Conservation (phyloP, 495 filamentous ascomycete species). For the Penicillium manginii region DNA sequence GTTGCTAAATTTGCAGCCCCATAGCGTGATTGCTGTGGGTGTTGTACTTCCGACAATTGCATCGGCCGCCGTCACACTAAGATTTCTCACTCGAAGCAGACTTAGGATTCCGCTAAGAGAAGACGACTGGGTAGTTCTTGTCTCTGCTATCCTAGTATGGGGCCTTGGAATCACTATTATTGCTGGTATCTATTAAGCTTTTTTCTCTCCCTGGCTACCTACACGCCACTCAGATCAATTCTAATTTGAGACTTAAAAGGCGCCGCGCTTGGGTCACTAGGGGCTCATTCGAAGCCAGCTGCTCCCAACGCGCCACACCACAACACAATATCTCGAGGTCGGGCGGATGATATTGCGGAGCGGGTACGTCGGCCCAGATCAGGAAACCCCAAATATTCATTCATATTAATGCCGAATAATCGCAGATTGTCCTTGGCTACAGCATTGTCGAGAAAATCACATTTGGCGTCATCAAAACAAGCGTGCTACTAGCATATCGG, state of each 20-base stretch:
- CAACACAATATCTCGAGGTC: slow-evolving; percentile 10
- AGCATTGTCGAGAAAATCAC: slow-evolving; percentile 19
- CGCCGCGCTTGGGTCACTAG: slow-evolving; percentile 10
- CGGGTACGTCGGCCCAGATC: slow-evolving; percentile 1
- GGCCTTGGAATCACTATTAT: slow-evolving; percentile 13
- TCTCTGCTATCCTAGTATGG: slow-evolving; percentile 9
- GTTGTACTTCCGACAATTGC: slow-evolving; percentile 11
- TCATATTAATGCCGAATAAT: not conserved
- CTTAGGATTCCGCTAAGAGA: slow-evolving; percentile 7
- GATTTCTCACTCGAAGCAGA: slow-evolving; percentile 5
- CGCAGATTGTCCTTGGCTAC: slow-evolving; percentile 21
- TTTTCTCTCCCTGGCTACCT: not conserved
- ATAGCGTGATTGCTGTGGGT: slow-evolving; percentile 12
- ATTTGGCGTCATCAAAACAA: slow-evolving; percentile 18
- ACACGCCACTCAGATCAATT: not conserved
- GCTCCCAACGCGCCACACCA: slow-evolving; percentile 4
- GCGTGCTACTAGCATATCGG: slow-evolving; percentile 15
- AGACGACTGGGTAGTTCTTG: slow-evolving; percentile 11
- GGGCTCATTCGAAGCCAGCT: slow-evolving; percentile 14
- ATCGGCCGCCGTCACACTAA: not conserved
- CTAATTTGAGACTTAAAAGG: slow-evolving; percentile 1
- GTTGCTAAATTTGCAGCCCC: slow-evolving; percentile 10
- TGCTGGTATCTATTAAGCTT: slow-evolving; percentile 1
- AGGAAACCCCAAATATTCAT: not conserved
- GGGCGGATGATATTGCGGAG: slow-evolving; percentile 14